Evolutionary conservation across 2,329 filamentous ascomycete species (phyloP), one percentile per base, ranked within the genome.

Genomic region (Pseudovirgaria hyperparasitica): DNA sequence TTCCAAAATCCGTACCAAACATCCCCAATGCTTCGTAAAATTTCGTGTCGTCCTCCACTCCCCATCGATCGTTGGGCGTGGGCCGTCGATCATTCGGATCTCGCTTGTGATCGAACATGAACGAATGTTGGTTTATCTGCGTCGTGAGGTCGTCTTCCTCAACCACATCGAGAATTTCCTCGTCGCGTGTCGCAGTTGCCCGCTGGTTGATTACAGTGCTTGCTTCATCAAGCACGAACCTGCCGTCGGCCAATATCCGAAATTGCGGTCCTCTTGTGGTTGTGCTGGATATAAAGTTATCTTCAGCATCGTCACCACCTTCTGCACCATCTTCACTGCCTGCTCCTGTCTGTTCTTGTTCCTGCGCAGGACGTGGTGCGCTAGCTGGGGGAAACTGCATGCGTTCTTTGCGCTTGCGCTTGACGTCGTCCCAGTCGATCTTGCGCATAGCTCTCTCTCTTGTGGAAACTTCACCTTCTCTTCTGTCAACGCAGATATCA

Each of bases 1-100:
- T 81, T 48, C 76, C 68, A 46, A 90, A 92, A 47, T 87, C 81
- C 2, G 80, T 87, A 30, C 82, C 82, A 44, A 84, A 86, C 65
- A 77, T 79, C 31, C 64, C 58, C 2, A 92, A 62, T 1, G 72
- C 76, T 16, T 75, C 67, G 58, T 85, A 90, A 55, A 90, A 90
- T 23, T 70, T 62, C 29, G 80, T 75, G 4, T 78, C 87, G 33
- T 76, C 70, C 9, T 70, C 67, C n/a, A 70, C 63, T 26, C 65
- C 71, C 82, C 82, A 92, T 4, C 43, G 41, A 21, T 42, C 44
- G 16, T 73, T 70, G 29, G 49, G 48, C 4, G 53, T 53, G 28
- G 49, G 52, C 7, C 62, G 41, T 18, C 61, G 60, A 7, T 65
- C 60, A 6, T 52, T 46, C 4, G 59, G 57, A 28, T 58, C 57